These are phyloP conservation scores for Knoxia roxburghii DNA, from an alignment of 257 asterid species.

Conservation along the genomic window DNA sequence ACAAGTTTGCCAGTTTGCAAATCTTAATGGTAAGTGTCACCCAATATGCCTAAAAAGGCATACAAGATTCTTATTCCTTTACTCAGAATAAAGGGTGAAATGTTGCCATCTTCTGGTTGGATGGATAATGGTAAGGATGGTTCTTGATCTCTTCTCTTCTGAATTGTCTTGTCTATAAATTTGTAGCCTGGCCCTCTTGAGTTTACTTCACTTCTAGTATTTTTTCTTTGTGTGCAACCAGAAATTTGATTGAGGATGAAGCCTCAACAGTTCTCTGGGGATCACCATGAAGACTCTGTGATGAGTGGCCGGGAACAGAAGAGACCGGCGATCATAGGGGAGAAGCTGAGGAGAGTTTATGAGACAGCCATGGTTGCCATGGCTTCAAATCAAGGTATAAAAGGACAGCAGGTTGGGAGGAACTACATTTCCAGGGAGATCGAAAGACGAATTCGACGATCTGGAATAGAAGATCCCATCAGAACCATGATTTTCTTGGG, in stretches of 20 bases:
- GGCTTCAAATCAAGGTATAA: constrained; percentile 6
- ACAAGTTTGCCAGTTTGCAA: background rate
- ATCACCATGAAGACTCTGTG: constrained; percentile 16
- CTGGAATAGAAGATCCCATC: constrained; percentile 51
- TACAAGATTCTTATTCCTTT: background rate
- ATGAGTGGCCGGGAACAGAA: constrained; percentile 16
- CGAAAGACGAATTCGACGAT: constrained; percentile 35
- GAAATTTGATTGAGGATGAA: constrained; percentile 25
- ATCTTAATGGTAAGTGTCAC: background rate
- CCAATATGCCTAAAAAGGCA: background rate
- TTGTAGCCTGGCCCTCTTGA: background rate
- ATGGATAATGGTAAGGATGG: background rate
- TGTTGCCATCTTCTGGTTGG: background rate
- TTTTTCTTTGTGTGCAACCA: background rate
- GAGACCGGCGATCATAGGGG: constrained; percentile 17
- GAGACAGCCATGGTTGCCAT: constrained; percentile 8
- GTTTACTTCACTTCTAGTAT: constrained; percentile 6
- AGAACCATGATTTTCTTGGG: constrained; percentile 59
- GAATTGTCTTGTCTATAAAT: constrained; percentile 13
- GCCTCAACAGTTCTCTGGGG: constrained; percentile 29
- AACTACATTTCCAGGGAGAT: constrained; percentile 21
- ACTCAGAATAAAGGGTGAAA: background rate
- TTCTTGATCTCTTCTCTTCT: no score
- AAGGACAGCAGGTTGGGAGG: background rate
- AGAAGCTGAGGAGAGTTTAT: constrained; percentile 20